phyloP scores from a whole-genome alignment of 768 basidiomycete species.

The Tulasnella sp. region DNA sequence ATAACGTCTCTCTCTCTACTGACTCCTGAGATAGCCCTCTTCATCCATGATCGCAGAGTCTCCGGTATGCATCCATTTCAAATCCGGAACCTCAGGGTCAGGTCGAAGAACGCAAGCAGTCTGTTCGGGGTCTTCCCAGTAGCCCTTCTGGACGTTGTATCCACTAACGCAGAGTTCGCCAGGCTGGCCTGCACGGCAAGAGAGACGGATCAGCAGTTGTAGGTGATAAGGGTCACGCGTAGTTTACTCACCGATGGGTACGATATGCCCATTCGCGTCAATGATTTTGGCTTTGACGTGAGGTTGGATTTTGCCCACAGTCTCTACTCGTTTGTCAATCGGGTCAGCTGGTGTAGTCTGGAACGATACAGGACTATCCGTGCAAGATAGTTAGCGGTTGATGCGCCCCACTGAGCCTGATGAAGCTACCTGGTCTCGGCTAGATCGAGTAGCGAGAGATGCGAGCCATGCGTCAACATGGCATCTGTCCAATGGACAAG shows the following conservation, averaged over 20 bases:
- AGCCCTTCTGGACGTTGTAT: conserved; percentile 80
- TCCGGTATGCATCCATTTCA: conserved; percentile 78
- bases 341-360: conserved; percentile 70
- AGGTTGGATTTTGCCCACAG: conserved; percentile 71
- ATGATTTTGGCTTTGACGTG: conserved; percentile 75
- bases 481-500: not conserved
- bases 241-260: conserved; percentile 55
- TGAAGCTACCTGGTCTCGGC: conserved; percentile 62
- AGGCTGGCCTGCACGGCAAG: conserved; percentile 39
- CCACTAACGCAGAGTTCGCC: conserved; percentile 74
- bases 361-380: conserved; percentile 70
- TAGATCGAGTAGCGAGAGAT: conserved; percentile 35
- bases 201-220: not conserved
- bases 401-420: not conserved
- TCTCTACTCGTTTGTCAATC: conserved; percentile 71
- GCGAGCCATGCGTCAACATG: not conserved
- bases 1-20: conserved; percentile 34
- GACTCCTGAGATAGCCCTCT: conserved; percentile 72
- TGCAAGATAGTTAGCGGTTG: not conserved
- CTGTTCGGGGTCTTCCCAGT: conserved; percentile 67
- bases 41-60: conserved; percentile 79
- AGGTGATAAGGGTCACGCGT: not conserved
- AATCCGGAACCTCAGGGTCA: conserved; percentile 38
- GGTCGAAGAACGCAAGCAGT: conserved; percentile 52
- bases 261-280: conserved; percentile 53